Percentiles rank a stretch among this genome's conserved stretches.
These are phyloP conservation scores for Hyaloscypha finlandica DNA, from an alignment of 495 filamentous ascomycete species.

Conservation along the genomic window DNA sequence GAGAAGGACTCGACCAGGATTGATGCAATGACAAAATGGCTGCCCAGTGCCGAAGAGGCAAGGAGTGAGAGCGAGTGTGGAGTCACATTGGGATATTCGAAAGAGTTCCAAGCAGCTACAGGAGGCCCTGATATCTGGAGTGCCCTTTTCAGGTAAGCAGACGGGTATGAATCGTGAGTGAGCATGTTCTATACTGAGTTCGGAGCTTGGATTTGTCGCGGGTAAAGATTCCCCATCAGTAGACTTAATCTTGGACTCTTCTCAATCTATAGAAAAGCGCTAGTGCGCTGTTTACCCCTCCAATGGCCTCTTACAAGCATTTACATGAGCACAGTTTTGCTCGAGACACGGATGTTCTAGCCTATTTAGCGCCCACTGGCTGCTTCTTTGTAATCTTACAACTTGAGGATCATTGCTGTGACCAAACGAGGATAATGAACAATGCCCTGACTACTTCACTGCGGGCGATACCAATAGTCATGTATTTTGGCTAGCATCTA, in stretches of 20 bases:
- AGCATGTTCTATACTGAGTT: not conserved
- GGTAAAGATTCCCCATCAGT: not conserved
- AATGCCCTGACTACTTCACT: too few relatives aligned
- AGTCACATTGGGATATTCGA: slow-evolving; percentile 30
- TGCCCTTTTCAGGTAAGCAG: not conserved
- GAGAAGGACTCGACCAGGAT: slow-evolving; percentile 65
- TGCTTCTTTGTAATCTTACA: too few relatives aligned
- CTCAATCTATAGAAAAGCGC: not conserved
- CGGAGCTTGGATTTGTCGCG: not conserved
- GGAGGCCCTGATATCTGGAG: not conserved
- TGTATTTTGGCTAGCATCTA: too few relatives aligned
- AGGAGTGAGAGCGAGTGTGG: slow-evolving; percentile 52
- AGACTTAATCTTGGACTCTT: not conserved
- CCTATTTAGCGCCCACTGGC: too few relatives aligned
- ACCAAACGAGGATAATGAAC: too few relatives aligned
- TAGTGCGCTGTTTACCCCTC: not conserved
- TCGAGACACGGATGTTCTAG: too few relatives aligned
- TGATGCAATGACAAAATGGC: slow-evolving; percentile 67
- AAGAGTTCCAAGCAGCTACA: slow-evolving; percentile 15
- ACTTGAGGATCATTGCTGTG: too few relatives aligned
- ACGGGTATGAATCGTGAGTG: not conserved
- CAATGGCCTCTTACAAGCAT: too few relatives aligned
- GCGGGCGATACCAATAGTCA: too few relatives aligned
- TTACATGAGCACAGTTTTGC: too few relatives aligned
- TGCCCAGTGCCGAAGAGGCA: slow-evolving; percentile 59